Evolutionary conservation across 306 rosid species (phyloP).

Genomic region (Elaeagnus macrophylla): DNA sequence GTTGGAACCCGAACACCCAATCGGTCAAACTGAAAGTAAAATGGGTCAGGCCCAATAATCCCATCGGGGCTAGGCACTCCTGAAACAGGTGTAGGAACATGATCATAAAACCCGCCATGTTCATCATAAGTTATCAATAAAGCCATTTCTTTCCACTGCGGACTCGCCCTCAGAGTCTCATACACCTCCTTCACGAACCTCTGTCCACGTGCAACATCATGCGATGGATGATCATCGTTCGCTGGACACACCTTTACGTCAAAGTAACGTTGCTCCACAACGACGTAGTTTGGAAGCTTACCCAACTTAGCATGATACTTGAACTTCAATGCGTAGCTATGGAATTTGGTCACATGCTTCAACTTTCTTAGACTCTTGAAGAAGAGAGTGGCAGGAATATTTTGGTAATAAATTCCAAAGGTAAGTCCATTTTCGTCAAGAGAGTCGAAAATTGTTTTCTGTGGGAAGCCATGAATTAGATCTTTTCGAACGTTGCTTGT

Average conservation of each 20-base stretch:
- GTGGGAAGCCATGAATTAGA: too few relatives aligned
- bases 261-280: slow-evolving; percentile 82
- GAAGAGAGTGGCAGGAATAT: too few relatives aligned
- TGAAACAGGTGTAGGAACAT: slow-evolving; percentile 70
- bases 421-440: too few relatives aligned
- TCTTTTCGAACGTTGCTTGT: too few relatives aligned
- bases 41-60: slow-evolving; percentile 64
- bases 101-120: slow-evolving; percentile 94
- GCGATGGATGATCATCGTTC: slow-evolving; percentile 94
- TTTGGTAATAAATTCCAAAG: too few relatives aligned
- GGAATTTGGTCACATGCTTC: too few relatives aligned
- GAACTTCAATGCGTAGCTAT: too few relatives aligned
- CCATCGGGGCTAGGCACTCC: slow-evolving; percentile 92
- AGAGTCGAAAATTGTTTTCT: too few relatives aligned
- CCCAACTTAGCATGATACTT: slow-evolving; percentile 56
- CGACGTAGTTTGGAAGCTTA: slow-evolving; percentile 77
- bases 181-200: slow-evolving; percentile 83
- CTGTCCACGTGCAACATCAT: slow-evolving; percentile 83
- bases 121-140: slow-evolving; percentile 79
- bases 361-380: too few relatives aligned
- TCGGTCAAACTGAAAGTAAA: slow-evolving; percentile 68
- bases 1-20: slow-evolving; percentile 90
- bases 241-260: slow-evolving; percentile 60
- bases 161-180: slow-evolving; percentile 69
- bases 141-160: slow-evolving; percentile 94